Percentiles rank a stretch among this genome's conserved stretches.
phyloP scores from a whole-genome alignment of 208 protist species.

The Lotmaria passim region DNA sequence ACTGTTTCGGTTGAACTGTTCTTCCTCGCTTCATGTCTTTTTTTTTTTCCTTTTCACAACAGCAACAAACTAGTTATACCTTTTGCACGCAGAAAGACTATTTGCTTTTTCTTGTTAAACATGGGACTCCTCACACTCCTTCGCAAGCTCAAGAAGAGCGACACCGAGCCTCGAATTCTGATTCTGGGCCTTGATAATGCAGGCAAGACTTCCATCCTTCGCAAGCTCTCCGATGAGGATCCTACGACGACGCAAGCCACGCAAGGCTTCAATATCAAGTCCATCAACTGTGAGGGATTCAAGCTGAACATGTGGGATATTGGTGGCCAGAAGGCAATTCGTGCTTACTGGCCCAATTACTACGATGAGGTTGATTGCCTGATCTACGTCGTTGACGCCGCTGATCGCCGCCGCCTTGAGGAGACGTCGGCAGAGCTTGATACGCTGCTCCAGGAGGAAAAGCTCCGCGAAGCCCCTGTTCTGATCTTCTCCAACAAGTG shows the following conservation, averaged over 20 bases:
- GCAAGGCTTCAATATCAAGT: conserved; percentile 99
- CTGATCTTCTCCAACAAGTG: conserved; percentile 98
- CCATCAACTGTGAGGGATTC: conserved; percentile 94
- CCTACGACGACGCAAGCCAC: conserved; percentile 96
- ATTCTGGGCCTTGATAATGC: conserved; percentile 99
- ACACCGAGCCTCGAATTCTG: conserved; percentile 95
- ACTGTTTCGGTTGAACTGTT: too few species aligned
- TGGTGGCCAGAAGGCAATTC: conserved; percentile 97
- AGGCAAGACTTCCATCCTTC: conserved; percentile 98
- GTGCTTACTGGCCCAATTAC: conserved; percentile 98
- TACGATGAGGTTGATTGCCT: conserved; percentile 97
- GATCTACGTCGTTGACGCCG: conserved; percentile 97
- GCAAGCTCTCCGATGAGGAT: conserved; percentile 96
- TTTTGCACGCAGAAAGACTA: background rate
- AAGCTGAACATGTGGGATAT: conserved; percentile 99
- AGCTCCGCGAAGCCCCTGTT: conserved; percentile 93
- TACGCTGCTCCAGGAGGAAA: conserved; percentile 94
- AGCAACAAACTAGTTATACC: background rate
- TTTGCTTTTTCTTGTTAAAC: background rate
- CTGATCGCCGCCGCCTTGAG: conserved; percentile 93
- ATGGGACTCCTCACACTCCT: conserved; percentile 97
- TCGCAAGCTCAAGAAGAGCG: conserved; percentile 92
- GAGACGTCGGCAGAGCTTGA: conserved; percentile 95
- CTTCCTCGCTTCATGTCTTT: background rate
- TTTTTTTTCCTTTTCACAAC: conserved; percentile 11